Evolutionary conservation across 345 rosid species (phyloP), one percentile per base, ranked within the genome.

Genomic region (Xanthoceras sorbifolium): DNA sequence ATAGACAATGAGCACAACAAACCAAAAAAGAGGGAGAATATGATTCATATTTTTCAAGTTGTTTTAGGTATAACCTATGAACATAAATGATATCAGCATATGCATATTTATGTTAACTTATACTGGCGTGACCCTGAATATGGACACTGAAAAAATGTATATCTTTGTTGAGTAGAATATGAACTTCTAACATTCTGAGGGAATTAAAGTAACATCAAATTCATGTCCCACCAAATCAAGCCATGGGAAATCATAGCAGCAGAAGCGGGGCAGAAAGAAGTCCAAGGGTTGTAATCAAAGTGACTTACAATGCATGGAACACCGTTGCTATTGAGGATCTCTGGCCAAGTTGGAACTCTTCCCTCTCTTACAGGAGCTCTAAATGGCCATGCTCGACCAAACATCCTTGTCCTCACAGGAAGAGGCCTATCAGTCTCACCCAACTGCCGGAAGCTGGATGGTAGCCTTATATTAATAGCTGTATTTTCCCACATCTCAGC

Each of bases 321-420:
- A 26, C 28, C 2, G 1, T 32, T 0, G 76, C 73, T 64, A 71
- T 82, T 82, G 57, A 87, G 87, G 75, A 95, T 83, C 80, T 95
- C 88, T 20, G 98, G 88, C 99, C 99, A 95, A 68, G 88, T 90
- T 72, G 96, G 97, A 82, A 95, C 89, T 69, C 82, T 70, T 64
- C 98, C 98, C 34, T 86, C 93, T 87, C 90, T 91, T n/a, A 92
- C 97, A 65, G 87, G 83, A 77, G 91, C 90, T 75, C 94, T 84
- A 42, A 93, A 34, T 32, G 99, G 99, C 99, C 99, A 93, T 7
- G 97, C 93, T 15, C 95, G 97, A 69, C 98, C 97, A 76, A 91
- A 94, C 91, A 94, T 88, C 84, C 97, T 90, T 69, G 78, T 89
- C 44, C 94, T 81, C 71, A 93, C 97, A 44, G 90, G 87, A 72